phyloP scores from a whole-genome alignment of 257 asterid genomes.

The Nicotiana benthamiana region DNA sequence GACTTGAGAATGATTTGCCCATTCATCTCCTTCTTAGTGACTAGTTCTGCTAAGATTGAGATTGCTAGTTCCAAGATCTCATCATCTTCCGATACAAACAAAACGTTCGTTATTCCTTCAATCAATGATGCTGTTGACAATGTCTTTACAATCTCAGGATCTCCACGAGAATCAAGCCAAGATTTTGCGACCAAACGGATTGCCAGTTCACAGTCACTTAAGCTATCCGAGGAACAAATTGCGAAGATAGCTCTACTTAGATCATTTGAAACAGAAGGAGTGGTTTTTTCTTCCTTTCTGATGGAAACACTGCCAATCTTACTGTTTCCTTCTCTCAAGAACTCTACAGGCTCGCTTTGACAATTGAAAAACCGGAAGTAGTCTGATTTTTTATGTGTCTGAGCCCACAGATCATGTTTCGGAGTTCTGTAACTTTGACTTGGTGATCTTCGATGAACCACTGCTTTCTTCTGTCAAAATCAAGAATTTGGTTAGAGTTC shows the following conservation, averaged over 20 bases:
- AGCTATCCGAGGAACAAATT: conserved; percentile 52
- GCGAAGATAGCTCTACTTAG: conserved; percentile 32
- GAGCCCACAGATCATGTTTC: conserved; percentile 30
- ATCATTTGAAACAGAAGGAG: conserved; percentile 13
- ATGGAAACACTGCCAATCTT: conserved; percentile 18
- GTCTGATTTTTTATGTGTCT: conserved; percentile 34
- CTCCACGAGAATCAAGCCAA: conserved; percentile 54
- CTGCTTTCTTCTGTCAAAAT: conserved; percentile 36
- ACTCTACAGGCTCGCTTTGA: conserved; percentile 32
- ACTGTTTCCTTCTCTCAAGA: conserved; percentile 13
- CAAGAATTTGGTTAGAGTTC: background rate
- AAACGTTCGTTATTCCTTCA: conserved; percentile 54
- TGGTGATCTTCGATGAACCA: conserved; percentile 32
- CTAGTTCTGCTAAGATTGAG: conserved; percentile 67
- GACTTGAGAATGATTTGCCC: conserved; percentile 37
- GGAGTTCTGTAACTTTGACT: conserved; percentile 27
- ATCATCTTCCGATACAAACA: conserved; percentile 54
- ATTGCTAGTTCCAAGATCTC: conserved; percentile 64
- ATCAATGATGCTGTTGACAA: conserved; percentile 42
- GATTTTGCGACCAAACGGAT: conserved; percentile 45
- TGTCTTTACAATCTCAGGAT: conserved; percentile 21
- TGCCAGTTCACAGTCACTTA: conserved; percentile 56
- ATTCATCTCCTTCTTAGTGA: conserved; percentile 36
- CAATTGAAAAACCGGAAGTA: conserved; percentile 44
- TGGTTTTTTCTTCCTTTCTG: conserved; percentile 15